Base-by-base conservation (phyloP, 179 eudicot genomes). In the Corrigiola litoralis region DNA sequence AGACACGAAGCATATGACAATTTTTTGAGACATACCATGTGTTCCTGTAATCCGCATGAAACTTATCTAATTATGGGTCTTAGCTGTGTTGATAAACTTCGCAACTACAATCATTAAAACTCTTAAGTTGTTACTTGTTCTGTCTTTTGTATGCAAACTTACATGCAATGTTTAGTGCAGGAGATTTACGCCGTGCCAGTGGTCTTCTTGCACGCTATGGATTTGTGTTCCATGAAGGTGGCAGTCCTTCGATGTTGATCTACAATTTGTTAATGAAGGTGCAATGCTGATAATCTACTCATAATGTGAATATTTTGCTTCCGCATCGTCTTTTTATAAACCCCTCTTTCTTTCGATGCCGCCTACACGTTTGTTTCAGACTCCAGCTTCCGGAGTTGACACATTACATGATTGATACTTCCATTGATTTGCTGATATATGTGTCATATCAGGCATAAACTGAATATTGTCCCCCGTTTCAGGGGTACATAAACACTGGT, bases 261-360 rank as follows among this genome's bases (percentile, higher is more conserved):
- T 80, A 77, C 83, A 86, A 86, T 78, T 74, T 86, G 65, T 56
- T 86, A 70, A 86, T 86, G 84, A 86, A 86, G 92, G 92, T 86
- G 45, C 58, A 45, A 24, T 74, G 34, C 47, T 45, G 37, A 71
- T 33, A 12, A 18, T 3, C 21, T 52, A 13, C 38, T 66, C 45
- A 32, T 69, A 18, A 5, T 48, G 45, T 33, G 36, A 65, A 40
- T 29, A 27, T 44, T 54, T 28, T 21, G n/a, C 2, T 52, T 58
- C 18, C 24, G 49, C 24, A 28, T 36, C 16, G 0, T 50, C 1
- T 46, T 56, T 0, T 28, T 18, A 47, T 49, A 47, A 33, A 52
- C 28, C 23, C 1, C 37, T 60, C 46, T 51, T 29, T 53, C 59
- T 36, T 51, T 11, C 36, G 34, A 20, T 59, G 49, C 7, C 29